Evolutionary conservation across 768 basidiomycete genomes (phyloP).

Genomic region (Ephemerocybe angulata): DNA sequence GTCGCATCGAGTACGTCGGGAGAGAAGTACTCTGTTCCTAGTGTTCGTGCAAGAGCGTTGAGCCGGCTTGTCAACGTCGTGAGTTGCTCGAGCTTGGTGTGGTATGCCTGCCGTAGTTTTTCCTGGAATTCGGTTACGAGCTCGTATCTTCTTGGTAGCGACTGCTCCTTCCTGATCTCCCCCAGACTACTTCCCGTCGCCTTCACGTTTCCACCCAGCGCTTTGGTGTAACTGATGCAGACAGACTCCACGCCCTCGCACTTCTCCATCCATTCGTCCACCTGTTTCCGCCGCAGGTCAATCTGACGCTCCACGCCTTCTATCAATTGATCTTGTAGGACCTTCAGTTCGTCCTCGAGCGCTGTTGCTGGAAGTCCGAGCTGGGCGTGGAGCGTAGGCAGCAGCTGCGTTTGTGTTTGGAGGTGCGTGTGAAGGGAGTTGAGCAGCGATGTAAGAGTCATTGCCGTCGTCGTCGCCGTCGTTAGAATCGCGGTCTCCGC

Average conservation of each 20-base stretch:
- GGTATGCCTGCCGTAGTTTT: slow-evolving; percentile 77
- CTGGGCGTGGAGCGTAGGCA: slow-evolving; percentile 79
- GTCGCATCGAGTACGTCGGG: slow-evolving; percentile 51
- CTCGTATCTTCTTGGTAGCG: slow-evolving; percentile 70
- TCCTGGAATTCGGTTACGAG: slow-evolving; percentile 69
- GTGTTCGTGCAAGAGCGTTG: slow-evolving; percentile 50
- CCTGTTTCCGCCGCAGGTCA: slow-evolving; percentile 64
- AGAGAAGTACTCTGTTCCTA: slow-evolving; percentile 57
- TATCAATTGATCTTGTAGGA: slow-evolving; percentile 71
- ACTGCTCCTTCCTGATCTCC: slow-evolving; percentile 67
- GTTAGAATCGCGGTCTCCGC: background rate
- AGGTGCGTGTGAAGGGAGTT: slow-evolving; percentile 76
- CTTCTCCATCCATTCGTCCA: slow-evolving; percentile 66
- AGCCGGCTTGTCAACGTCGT: slow-evolving; percentile 68
- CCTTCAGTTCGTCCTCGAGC: slow-evolving; percentile 73
- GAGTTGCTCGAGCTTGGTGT: slow-evolving; percentile 75
- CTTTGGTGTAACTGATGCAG: slow-evolving; percentile 62
- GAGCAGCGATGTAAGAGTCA: slow-evolving; percentile 59
- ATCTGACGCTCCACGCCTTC: slow-evolving; percentile 75
- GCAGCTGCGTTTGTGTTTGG: slow-evolving; percentile 74
- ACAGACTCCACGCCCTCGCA: slow-evolving; percentile 60
- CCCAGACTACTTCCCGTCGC: slow-evolving; percentile 59
- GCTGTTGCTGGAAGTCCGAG: slow-evolving; percentile 79
- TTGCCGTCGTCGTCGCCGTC: slow-evolving; percentile 16
- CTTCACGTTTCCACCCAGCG: slow-evolving; percentile 70